Base-by-base conservation (phyloP, 345 rosid species). In the Psidium guajava region DNA sequence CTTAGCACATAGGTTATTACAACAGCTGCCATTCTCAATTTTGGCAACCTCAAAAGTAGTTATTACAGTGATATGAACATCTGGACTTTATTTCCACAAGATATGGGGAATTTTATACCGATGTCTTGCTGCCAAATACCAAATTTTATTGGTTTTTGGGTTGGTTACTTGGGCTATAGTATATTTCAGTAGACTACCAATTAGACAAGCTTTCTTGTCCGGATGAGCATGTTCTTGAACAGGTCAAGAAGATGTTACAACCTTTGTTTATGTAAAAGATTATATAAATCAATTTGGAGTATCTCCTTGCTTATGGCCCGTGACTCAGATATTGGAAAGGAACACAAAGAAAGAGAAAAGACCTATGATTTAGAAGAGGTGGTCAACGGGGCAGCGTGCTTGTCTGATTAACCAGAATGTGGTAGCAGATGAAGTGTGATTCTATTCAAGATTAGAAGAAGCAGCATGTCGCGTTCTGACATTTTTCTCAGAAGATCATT, bases 1-100 rank as follows among this genome's bases (percentile, higher is more conserved):
- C 36, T 83, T 15, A 90, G 90, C 36, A 90, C 85, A 86, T 69
- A 81, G 50, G 81, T 77, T 18, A 90, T 88, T 32, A 86, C 83
- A 87, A 50, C 59, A 27, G 86, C 90, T 50, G 89, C 88, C 92
- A 90, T 90, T 84, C 22, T 55, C 75, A 22, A 55, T 42, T 12
- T 24, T 49, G 42, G 42, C 75, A 28, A 61, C 75, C 42, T 28
- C 75, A 61, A 61, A 28, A 28, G 42, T 61, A 28, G 42, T 9
- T 28, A 28, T 61, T 16, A 15, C 42, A 28, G 36, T 28, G 32
- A 42, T 61, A 15, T 61, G 42, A 61, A 61, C 11, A 28, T 28
- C 16, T 27, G 32, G 20, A 61, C 40, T 61, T 18, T 28, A 27
- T 54, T 54, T 54, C 57, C 25, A 21, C 57, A 54, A 54, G 2